These are phyloP conservation scores for Penicillium coprophilum DNA, from an alignment of 495 filamentous ascomycete species.

Conservation along the genomic window DNA sequence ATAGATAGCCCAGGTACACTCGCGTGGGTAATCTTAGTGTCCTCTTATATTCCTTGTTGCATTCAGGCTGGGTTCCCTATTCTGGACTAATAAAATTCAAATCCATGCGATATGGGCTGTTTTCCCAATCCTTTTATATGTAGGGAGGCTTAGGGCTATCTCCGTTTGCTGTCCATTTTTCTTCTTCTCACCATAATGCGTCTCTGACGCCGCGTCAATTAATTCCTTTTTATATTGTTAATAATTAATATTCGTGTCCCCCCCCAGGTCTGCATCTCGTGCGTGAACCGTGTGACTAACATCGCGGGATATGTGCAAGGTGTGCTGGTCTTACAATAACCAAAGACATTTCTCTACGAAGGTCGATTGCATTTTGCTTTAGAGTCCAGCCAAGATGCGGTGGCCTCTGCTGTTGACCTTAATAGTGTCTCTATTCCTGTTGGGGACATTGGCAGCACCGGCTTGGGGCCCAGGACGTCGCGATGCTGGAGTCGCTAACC, in stretches of 20 bases:
- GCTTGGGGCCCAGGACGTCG: slow-evolving; percentile 1
- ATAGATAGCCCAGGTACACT: slow-evolving; percentile 12
- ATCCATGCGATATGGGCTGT: neutral
- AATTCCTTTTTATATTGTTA: neutral
- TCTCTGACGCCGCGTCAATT: neutral
- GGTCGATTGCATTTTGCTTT: neutral
- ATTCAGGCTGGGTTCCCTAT: neutral
- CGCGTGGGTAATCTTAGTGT: neutral
- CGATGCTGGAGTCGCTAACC: slow-evolving; percentile 7
- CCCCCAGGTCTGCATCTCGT: neutral
- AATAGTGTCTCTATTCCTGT: slow-evolving; percentile 11
- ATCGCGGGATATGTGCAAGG: slow-evolving; percentile 6
- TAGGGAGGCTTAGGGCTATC: slow-evolving; percentile 5
- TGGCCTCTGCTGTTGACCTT: slow-evolving; percentile 17
- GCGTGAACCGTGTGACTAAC: neutral
- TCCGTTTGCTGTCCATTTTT: neutral
- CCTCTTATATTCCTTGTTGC: neutral
- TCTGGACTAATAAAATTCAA: slow-evolving; percentile 4
- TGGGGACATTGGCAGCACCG: slow-evolving; percentile 23
- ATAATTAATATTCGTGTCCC: slow-evolving; percentile 3
- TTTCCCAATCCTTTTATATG: slow-evolving; percentile 3
- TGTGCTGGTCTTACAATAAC: neutral
- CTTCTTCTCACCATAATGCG: neutral
- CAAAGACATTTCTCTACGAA: neutral
- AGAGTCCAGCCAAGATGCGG: slow-evolving; percentile 19